Evolutionary conservation across 768 basidiomycete genomes (phyloP).

Genomic region (Hirschioporus abietinus): DNA sequence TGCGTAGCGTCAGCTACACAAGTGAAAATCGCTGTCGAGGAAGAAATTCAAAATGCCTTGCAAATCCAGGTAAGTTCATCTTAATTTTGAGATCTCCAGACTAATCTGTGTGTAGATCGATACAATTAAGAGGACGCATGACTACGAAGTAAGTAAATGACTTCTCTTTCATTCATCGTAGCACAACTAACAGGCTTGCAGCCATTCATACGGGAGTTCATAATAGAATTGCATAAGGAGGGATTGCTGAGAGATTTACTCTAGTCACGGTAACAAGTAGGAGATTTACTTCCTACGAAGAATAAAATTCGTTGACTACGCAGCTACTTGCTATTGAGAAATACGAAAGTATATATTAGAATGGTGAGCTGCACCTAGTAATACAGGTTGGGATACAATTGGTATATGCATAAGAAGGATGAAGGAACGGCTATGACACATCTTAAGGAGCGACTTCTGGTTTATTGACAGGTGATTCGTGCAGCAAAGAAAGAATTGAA

Average conservation of each 20-base stretch:
- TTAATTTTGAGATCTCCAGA: not conserved
- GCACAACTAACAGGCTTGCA: not conserved
- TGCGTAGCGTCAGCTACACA: conserved; percentile 36
- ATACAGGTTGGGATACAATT: not conserved
- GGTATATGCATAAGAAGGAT: not conserved
- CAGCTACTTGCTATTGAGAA: not conserved
- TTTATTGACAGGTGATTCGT: not conserved
- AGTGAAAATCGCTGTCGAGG: conserved; percentile 38
- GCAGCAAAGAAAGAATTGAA: not conserved
- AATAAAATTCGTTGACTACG: too few species aligned
- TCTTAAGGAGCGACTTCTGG: not conserved
- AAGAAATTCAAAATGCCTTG: conserved; percentile 41
- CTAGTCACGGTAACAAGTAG: too few species aligned
- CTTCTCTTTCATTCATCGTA: not conserved
- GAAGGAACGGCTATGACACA: not conserved
- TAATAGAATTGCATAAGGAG: conserved; percentile 37
- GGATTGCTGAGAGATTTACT: conserved; percentile 42
- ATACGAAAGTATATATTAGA: not conserved
- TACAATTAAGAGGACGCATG: conserved; percentile 51
- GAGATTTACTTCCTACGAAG: too few species aligned
- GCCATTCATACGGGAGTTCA: conserved; percentile 48
- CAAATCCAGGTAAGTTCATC: conserved; percentile 35
- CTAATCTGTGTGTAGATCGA: conserved; percentile 37
- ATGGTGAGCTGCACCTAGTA: not conserved
- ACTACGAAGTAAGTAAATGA: conserved; percentile 37